Conservation (phyloP, 108 stramenopile species). For the Phaeodactylum tricornutum region DNA sequence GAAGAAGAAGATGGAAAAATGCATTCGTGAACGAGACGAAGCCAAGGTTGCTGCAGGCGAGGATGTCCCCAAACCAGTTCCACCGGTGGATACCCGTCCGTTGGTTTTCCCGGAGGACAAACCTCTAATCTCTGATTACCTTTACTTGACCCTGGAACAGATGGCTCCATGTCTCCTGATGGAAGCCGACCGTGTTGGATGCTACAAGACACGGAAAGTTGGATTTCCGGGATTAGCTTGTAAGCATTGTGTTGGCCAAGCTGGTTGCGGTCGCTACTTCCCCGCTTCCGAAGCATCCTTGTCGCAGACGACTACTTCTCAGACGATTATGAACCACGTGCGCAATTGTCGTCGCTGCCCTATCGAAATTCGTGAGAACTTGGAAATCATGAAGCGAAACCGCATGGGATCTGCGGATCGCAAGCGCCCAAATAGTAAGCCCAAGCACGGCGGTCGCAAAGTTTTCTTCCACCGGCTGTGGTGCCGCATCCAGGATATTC, state of each 20-base stretch:
- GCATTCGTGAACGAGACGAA: conserved; percentile 9
- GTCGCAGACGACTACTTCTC: conserved; percentile 82
- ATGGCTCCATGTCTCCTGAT: conserved; percentile 70
- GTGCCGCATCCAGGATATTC: conserved; percentile 76
- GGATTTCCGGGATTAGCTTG: conserved; percentile 85
- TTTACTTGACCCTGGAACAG: conserved; percentile 76
- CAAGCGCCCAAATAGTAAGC: conserved; percentile 63
- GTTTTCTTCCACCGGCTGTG: conserved; percentile 85
- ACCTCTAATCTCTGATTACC: conserved; percentile 61
- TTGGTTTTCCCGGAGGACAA: conserved; percentile 56
- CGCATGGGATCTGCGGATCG: conserved; percentile 57
- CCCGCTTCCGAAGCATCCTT: conserved; percentile 77
- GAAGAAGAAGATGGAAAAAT: conserved; percentile 17
- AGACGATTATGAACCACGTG: conserved; percentile 83
- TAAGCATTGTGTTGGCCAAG: conserved; percentile 74
- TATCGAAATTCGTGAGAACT: conserved; percentile 65
- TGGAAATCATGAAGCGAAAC: conserved; percentile 74
- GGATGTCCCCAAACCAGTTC: conserved; percentile 7
- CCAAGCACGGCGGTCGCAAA: conserved; percentile 81
- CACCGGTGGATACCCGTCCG: conserved; percentile 42
- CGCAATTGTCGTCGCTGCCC: conserved; percentile 79
- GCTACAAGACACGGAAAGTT: conserved; percentile 63
- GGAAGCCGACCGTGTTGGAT: conserved; percentile 57
- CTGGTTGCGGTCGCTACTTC: conserved; percentile 82
- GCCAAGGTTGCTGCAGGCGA: conserved; percentile 12